phyloP scores from a whole-genome alignment of 768 basidiomycete species.

The Boletus rubroflammeus region DNA sequence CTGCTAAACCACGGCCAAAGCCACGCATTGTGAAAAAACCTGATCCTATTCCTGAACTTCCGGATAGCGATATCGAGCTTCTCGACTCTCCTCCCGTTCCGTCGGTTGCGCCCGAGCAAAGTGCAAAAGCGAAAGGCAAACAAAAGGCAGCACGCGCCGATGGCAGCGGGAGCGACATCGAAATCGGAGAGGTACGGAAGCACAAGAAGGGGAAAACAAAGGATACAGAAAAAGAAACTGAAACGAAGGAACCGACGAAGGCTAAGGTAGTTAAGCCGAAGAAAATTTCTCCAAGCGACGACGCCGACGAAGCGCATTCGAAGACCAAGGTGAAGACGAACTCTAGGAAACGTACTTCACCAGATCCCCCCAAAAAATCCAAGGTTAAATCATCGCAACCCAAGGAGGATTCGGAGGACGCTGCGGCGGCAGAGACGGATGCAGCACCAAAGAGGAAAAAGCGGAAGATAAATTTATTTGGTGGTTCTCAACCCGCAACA shows the following conservation, averaged over 20 bases:
- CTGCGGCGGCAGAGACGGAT: constrained; percentile 19
- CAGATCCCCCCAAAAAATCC: constrained; percentile 21
- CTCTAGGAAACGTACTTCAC: constrained; percentile 18
- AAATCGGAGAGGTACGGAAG: constrained; percentile 25
- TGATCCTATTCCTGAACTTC: constrained; percentile 15
- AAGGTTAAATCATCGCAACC: constrained; percentile 14
- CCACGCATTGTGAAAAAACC: constrained; percentile 14
- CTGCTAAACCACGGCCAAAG: constrained; percentile 25
- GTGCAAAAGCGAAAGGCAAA: constrained; percentile 37
- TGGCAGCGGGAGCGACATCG: constrained; percentile 13
- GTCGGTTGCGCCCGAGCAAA: constrained; percentile 20
- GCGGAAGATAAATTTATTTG: constrained; percentile 65
- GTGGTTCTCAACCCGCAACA: constrained; percentile 36
- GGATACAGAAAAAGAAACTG: constrained; percentile 17
- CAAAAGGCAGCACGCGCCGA: constrained; percentile 30
- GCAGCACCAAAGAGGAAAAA: constrained; percentile 58
- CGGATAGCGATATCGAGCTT: constrained; percentile 34
- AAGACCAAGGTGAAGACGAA: constrained; percentile 18
- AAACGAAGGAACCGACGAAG: constrained; percentile 30
- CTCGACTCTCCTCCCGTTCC: constrained; percentile 13
- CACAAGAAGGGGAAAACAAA: constrained; percentile 26
- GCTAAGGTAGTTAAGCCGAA: constrained; percentile 21
- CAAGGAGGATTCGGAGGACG: constrained; percentile 17
- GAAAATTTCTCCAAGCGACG: constrained; percentile 22
- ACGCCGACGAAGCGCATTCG: constrained; percentile 6